These are phyloP conservation scores for Ceratobasidium theobromae DNA, from an alignment of 1,284 basidiomycete species.

Conservation along the genomic window DNA sequence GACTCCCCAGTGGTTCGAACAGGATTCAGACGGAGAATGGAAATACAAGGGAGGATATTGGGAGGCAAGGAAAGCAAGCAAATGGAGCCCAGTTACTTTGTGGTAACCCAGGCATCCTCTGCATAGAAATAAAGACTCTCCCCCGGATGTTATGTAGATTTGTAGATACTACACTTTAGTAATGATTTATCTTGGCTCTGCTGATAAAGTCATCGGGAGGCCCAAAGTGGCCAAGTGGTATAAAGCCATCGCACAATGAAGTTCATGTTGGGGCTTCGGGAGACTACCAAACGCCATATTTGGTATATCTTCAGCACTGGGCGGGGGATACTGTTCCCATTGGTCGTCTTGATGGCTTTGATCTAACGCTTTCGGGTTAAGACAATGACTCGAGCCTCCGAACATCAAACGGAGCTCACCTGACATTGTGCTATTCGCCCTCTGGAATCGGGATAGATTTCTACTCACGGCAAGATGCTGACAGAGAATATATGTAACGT, in stretches of 20 bases:
- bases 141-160: not conserved
- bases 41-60: conserved; percentile 77
- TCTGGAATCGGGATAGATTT: not conserved
- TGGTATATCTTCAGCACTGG: not conserved
- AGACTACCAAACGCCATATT: not conserved
- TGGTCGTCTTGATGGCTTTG: not conserved
- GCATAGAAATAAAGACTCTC: too few relatives aligned
- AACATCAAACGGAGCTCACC: not conserved
- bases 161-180: not conserved
- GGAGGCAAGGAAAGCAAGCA: conserved; percentile 59
- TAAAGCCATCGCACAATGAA: conserved; percentile 7
- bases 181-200: not conserved
- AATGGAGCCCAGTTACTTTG: conserved; percentile 24
- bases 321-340: not conserved
- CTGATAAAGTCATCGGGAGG: not conserved
- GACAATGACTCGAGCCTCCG: too few relatives aligned
- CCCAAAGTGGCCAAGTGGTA: conserved; percentile 9
- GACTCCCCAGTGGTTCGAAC: conserved; percentile 68
- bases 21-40: conserved; percentile 58
- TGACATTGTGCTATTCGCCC: not conserved
- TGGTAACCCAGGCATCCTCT: too few relatives aligned
- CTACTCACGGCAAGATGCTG: not conserved
- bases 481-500: not conserved
- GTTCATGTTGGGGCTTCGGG: conserved; percentile 6
- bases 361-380: not conserved